A percentile compares a stretch with the other conserved stretches of the same genome.
phyloP scores from a whole-genome alignment of 1,139 yeast species.

The Yamadazyma trypodendri region DNA sequence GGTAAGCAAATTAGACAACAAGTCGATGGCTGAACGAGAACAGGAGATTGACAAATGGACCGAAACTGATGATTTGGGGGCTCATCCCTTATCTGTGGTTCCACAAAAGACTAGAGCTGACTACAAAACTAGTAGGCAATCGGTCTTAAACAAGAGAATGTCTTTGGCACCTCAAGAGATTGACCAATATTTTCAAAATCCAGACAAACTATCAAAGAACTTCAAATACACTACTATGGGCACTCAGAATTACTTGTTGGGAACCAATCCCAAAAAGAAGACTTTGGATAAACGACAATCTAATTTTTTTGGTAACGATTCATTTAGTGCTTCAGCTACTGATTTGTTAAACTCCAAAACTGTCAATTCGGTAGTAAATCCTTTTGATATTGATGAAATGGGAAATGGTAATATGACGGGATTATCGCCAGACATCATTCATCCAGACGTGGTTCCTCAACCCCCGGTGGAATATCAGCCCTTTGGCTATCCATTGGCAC shows the following conservation, averaged over 20 bases:
- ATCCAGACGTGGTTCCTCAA: conserved; percentile 73
- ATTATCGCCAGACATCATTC: conserved; percentile 72
- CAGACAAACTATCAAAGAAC: conserved; percentile 36
- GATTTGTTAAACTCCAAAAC: conserved; percentile 31
- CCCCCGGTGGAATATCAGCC: conserved; percentile 91
- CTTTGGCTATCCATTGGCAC: conserved; percentile 83
- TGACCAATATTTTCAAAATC: conserved; percentile 39
- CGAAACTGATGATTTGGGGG: conserved; percentile 36
- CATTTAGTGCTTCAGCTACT: conserved; percentile 30
- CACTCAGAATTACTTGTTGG: conserved; percentile 49
- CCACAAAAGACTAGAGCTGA: conserved; percentile 53
- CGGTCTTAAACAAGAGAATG: conserved; percentile 40
- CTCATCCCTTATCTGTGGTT: conserved; percentile 57
- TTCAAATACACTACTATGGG: conserved; percentile 57
- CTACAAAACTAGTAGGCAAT: conserved; percentile 47
- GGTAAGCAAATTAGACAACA: conserved; percentile 44
- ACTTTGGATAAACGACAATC: conserved; percentile 15
- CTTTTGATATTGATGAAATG: conserved; percentile 43
- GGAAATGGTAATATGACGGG: conserved; percentile 34
- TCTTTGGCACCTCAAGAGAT: conserved; percentile 44
- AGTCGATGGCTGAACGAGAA: conserved; percentile 46
- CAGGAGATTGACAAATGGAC: conserved; percentile 81
- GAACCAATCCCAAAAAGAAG: conserved; percentile 19
- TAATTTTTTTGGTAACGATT: conserved; percentile 32
- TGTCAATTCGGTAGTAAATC: conserved; percentile 35